phyloP scores from a whole-genome alignment of 345 rosid species.

The Camelina sativa region DNA sequence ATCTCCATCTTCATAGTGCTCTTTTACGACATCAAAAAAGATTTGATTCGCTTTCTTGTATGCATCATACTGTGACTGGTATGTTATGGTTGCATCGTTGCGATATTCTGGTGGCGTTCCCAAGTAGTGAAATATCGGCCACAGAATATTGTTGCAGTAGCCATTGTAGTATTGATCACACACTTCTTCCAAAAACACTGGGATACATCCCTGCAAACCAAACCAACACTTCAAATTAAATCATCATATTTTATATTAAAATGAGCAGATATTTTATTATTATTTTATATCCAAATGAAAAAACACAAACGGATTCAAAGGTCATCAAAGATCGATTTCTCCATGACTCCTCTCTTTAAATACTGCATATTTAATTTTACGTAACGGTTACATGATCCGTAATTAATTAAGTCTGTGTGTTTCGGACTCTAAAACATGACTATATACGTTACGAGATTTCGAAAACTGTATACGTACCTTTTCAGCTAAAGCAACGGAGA shows the following conservation, averaged over 20 bases:
- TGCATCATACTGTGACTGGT: slow-evolving; percentile 92
- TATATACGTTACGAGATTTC: background rate
- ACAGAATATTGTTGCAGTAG: slow-evolving; percentile 93
- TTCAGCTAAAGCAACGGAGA: slow-evolving; percentile 84
- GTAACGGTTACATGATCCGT: background rate
- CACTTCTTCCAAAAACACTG: slow-evolving; percentile 94
- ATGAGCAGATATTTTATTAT: background rate
- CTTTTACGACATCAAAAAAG: slow-evolving; percentile 88
- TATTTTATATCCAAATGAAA: background rate
- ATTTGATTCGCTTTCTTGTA: slow-evolving; percentile 95
- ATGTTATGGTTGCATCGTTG: slow-evolving; percentile 84
- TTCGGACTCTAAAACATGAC: background rate
- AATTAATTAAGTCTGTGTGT: background rate
- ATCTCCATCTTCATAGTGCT: slow-evolving; percentile 93
- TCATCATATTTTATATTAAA: background rate
- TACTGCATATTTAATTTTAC: background rate
- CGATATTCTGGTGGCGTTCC: slow-evolving; percentile 98
- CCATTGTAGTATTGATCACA: slow-evolving; percentile 98
- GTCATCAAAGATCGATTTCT: too few species aligned
- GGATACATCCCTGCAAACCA: slow-evolving; percentile 79
- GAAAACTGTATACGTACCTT: slow-evolving; percentile 52
- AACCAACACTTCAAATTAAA: background rate
- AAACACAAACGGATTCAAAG: background rate
- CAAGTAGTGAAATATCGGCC: slow-evolving; percentile 98
- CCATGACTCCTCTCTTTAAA: background rate